Evolutionary conservation across 1,284 basidiomycete genomes (phyloP), one percentile per base, ranked within the genome.

Genomic region (Coniophora puteana): DNA sequence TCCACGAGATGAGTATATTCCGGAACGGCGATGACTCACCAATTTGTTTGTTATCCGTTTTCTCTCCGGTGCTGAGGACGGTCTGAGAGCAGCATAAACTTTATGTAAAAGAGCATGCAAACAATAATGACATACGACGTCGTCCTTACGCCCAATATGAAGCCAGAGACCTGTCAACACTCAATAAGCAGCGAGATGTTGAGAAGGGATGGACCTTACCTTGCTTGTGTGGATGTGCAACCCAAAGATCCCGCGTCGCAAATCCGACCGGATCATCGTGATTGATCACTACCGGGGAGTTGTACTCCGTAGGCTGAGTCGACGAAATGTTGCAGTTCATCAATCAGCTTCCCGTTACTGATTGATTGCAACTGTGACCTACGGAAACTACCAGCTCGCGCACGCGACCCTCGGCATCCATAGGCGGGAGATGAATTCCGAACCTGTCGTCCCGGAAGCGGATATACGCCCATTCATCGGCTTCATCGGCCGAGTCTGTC

Each of bases 31-130:
- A 22, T 13, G n/a, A 40, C 34, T n/a, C 33, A 50, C 51, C 48
- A 13, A 53, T 27, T 38, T 53, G 50, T 26, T 45, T 46, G 43
- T 50, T 51, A 34, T 53, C 50, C 4, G 51, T 50, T 41, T 53
- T 53, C 36, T 53, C 51, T 13, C 51, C 51, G 25, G 48, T 53
- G 39, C 44, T 50, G 4, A 53, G 42, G 13, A 53, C 51, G 8
- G 46, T 50, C 51, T 53, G 21, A 13, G 10, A 22, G 5, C 16
- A 21, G 36, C 20, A 37, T 43, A 8, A 18, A 31, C 14, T 31
- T 10, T 10, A 27, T 10, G n/a, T n/a, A n/a, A 31, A 18, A 31
- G 14, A 7, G 14, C 26, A n/a, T 27, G 10, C 26, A 27, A 27
- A n/a, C 20, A 31, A 31, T 8, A 8, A 31, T n/a, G 23, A 17